Base-by-base conservation (phyloP, 139 green algal genomes). In the Mesotaenium endlicherianum region DNA sequence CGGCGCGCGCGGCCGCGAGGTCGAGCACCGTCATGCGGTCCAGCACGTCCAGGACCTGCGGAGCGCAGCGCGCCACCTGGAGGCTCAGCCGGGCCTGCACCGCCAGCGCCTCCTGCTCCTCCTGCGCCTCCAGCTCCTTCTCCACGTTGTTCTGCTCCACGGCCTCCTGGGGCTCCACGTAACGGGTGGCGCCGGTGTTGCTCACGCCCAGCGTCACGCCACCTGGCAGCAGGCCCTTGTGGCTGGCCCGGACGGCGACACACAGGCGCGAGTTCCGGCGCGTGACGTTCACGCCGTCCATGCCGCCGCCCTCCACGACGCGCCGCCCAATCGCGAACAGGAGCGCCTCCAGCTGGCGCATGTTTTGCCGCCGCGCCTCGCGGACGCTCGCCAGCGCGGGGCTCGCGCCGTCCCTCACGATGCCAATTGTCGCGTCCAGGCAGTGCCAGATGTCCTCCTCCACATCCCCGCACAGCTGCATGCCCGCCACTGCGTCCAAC, bases 121-220 rank as follows among this genome's bases (percentile, higher is more conserved):
- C 81, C 41, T 58, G 3, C 55, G 34, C 45, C 40, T 26, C 39
- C 26, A 87, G 81, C 74, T 87, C 81, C 38, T 31, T 67, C 57
- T 87, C 81, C 39, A 14, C 16, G 47, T 87, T 87, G 47, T 87
- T 87, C 47, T 86, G 42, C 58, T n/a, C 41, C 26, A 87, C 43
- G n/a, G 4, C 81, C 30, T 40, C 38, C 77, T 26, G 38, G n/a
- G 81, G 81, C 39, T 87, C 81, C 3, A 87, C 67, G 57, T 77
- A 87, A 8, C 79, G 47, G 34, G 81, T 87, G 47, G 55, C 40
- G 16, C 81, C 81, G 2, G 71, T 87, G 58, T 87, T 87, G 58
- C 81, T 87, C 39, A 70, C 36, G 39, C 78, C 81, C 3, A 87
- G 41, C 1, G 75, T 83, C 16, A 87, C 36, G 39, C 81, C 81